phyloP scores from a whole-genome alignment of 73 alveolate species.

The Breviolum minutum region DNA sequence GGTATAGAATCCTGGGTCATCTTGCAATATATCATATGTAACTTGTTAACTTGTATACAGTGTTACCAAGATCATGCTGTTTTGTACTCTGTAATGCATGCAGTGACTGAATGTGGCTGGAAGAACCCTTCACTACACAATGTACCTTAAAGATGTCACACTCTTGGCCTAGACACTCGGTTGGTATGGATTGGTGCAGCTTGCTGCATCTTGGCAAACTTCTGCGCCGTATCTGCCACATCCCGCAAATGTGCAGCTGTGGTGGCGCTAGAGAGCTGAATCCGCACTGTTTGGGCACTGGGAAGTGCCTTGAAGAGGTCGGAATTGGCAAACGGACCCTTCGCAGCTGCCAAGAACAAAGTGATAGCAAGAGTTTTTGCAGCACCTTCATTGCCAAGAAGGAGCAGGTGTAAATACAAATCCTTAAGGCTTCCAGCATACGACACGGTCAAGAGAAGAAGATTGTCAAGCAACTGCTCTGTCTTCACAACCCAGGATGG shows the following conservation, averaged over 20 bases:
- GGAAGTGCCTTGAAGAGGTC: neutral
- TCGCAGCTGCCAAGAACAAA: slow-evolving; percentile 3
- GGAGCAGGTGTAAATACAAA: neutral
- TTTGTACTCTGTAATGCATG: too few relatives aligned
- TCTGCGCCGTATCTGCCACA: slow-evolving; percentile 12
- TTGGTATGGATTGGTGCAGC: neutral
- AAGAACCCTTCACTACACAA: too few relatives aligned
- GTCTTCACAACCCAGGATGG: slow-evolving; percentile 29
- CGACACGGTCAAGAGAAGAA: neutral
- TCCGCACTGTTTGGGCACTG: slow-evolving; percentile 10
- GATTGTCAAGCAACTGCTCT: slow-evolving; percentile 28
- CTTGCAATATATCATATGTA: too few relatives aligned
- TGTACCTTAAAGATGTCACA: too few relatives aligned
- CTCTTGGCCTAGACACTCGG: slow-evolving; percentile 4
- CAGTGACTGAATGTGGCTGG: too few relatives aligned
- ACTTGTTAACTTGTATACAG: too few relatives aligned
- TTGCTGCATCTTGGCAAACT: slow-evolving; percentile 1
- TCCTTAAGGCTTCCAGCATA: neutral
- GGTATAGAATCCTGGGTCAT: too few relatives aligned
- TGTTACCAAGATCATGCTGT: too few relatives aligned
- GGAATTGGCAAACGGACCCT: slow-evolving; percentile 15
- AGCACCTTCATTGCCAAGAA: slow-evolving; percentile 26
- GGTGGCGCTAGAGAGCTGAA: slow-evolving; percentile 14
- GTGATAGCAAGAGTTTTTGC: neutral
- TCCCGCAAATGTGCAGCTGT: slow-evolving; percentile 4